Evolutionary conservation across 257 asterid genomes (phyloP).

Genomic region (Phtheirospermum japonicum): DNA sequence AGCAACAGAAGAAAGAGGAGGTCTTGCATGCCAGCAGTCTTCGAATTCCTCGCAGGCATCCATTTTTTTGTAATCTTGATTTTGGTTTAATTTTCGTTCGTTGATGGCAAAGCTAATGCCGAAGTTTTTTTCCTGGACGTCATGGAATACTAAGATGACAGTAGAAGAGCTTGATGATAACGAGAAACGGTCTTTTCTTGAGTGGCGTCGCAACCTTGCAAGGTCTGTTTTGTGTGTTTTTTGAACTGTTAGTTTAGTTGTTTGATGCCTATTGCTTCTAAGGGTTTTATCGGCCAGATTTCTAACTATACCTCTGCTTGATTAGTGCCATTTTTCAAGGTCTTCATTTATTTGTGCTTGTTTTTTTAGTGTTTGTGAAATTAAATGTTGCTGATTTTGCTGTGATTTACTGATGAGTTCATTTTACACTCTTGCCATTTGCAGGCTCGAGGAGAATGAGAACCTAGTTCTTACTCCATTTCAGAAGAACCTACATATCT

Average conservation of each 20-base stretch:
- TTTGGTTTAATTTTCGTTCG: conserved; percentile 12
- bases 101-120: conserved; percentile 22
- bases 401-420: not conserved
- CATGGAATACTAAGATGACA: conserved; percentile 85
- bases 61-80: not conserved
- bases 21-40: conserved; percentile 91
- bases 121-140: conserved; percentile 56
- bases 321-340: not conserved
- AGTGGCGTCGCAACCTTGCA: conserved; percentile 96
- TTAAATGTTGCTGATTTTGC: conserved; percentile 1
- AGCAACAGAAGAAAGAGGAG: conserved; percentile 84
- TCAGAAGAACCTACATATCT: conserved; percentile 94
- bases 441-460: conserved; percentile 95
- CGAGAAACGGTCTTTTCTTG: conserved; percentile 74
- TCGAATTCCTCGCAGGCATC: conserved; percentile 89
- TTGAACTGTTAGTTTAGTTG: conserved; percentile 2
- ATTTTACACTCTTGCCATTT: conserved; percentile 4
- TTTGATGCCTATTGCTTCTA: conserved; percentile 10
- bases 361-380: conserved; percentile 12
- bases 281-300: conserved; percentile 9
- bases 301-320: conserved; percentile 6
- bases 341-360: conserved; percentile 2
- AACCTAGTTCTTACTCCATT: conserved; percentile 93
- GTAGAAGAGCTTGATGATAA: conserved; percentile 89
- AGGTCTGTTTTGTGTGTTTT: conserved; percentile 39